A percentile compares a stretch with the other conserved stretches of the same genome.
These are phyloP conservation scores for Calonectria leucothoes DNA, from an alignment of 2,329 filamentous ascomycete species.

Conservation along the genomic window DNA sequence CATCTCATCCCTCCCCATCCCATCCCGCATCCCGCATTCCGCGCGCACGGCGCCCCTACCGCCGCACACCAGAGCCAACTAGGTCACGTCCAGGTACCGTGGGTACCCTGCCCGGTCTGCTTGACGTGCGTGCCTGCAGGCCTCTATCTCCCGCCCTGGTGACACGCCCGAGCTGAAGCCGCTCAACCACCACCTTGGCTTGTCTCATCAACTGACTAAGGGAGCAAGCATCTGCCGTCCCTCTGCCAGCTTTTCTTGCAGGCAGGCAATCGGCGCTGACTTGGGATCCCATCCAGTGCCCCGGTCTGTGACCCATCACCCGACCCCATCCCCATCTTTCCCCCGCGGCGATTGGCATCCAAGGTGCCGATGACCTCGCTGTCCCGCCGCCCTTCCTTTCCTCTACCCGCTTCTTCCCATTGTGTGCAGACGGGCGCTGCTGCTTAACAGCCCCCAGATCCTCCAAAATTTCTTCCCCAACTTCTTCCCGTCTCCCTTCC, in stretches of 20 bases:
- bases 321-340: slow-evolving; percentile 42
- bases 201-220: slow-evolving; percentile 27
- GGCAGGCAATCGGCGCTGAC: slow-evolving; percentile 35
- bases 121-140: slow-evolving; percentile 23
- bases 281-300: slow-evolving; percentile 27
- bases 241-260: slow-evolving; percentile 16
- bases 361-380: slow-evolving; percentile 45
- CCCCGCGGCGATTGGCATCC: slow-evolving; percentile 39
- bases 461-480: slow-evolving; percentile 88
- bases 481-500: slow-evolving; percentile 76
- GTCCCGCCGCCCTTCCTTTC: slow-evolving; percentile 35
- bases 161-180: slow-evolving; percentile 16
- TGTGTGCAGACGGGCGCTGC: slow-evolving; percentile 74
- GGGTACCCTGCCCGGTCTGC: slow-evolving; percentile 26
- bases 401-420: slow-evolving; percentile 47
- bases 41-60: slow-evolving; percentile 16
- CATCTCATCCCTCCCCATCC: neutral
- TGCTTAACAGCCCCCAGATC: slow-evolving; percentile 78
- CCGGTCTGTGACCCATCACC: slow-evolving; percentile 43
- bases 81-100: slow-evolving; percentile 41
- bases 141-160: slow-evolving; percentile 24
- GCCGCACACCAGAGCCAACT: slow-evolving; percentile 14
- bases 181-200: slow-evolving; percentile 13
- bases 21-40: slow-evolving; percentile 22
- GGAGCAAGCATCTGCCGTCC: slow-evolving; percentile 14